phyloP scores from a whole-genome alignment of 2,329 filamentous ascomycete genomes.

The Aspergillus pseudonomiae region DNA sequence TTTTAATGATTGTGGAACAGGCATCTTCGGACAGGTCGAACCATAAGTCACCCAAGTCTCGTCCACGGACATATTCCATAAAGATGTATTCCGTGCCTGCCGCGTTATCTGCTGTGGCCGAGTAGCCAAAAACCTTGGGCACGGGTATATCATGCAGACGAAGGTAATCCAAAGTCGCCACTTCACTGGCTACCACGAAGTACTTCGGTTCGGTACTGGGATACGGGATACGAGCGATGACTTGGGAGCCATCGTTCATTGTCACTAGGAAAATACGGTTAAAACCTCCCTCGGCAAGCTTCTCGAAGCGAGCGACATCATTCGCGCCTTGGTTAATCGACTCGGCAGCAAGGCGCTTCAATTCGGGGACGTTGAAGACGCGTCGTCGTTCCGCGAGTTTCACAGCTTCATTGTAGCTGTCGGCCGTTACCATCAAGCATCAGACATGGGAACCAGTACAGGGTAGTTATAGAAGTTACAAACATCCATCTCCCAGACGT shows the following conservation, averaged over 20 bases:
- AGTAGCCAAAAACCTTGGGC: slow-evolving; percentile 39
- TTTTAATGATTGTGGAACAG: slow-evolving; percentile 17
- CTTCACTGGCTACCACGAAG: slow-evolving; percentile 41
- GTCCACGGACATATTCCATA: slow-evolving; percentile 39
- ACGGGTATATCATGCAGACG: slow-evolving; percentile 35
- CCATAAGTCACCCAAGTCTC: slow-evolving; percentile 36
- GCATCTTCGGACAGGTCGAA: slow-evolving; percentile 22
- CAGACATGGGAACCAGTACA: too few relatives aligned
- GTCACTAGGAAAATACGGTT: slow-evolving; percentile 30
- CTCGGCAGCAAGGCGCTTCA: slow-evolving; percentile 1
- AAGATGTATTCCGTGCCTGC: slow-evolving; percentile 46
- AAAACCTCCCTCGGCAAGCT: slow-evolving; percentile 34
- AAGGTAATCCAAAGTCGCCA: slow-evolving; percentile 42
- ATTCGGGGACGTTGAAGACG: not conserved
- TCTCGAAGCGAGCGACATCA: slow-evolving; percentile 25
- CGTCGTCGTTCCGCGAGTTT: not conserved
- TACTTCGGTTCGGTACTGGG: slow-evolving; percentile 29
- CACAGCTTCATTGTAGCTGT: not conserved
- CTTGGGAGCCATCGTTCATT: slow-evolving; percentile 23
- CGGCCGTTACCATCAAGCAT: not conserved
- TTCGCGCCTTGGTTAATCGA: not conserved
- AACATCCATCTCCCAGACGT: slow-evolving; percentile 3
- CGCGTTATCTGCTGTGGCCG: slow-evolving; percentile 35
- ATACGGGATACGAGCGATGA: slow-evolving; percentile 30
- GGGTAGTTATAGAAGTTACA: not conserved